Evolutionary conservation across 2,329 filamentous ascomycete genomes (phyloP).

Genomic region (Penicillium psychrosexuale): DNA sequence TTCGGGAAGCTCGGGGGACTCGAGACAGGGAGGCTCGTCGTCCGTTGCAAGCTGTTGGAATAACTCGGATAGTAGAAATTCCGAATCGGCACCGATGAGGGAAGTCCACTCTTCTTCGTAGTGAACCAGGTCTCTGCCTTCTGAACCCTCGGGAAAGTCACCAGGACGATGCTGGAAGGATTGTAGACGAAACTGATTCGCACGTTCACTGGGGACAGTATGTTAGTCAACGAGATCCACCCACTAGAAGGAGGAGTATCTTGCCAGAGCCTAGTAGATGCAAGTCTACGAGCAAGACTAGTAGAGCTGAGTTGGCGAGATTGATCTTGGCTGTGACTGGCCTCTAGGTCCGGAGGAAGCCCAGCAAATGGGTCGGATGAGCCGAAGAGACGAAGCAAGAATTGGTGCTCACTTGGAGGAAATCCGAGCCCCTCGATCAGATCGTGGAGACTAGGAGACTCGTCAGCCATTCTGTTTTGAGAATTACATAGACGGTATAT

Average conservation of each 20-base stretch:
- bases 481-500: neutral
- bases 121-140: neutral
- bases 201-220: neutral
- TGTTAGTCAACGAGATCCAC: neutral
- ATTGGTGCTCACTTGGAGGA: neutral
- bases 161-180: neutral
- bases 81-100: neutral
- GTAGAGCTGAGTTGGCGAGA: neutral
- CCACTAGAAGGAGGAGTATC: neutral
- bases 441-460: neutral
- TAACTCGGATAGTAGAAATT: neutral
- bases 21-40: neutral
- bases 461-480: neutral
- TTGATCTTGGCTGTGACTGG: neutral
- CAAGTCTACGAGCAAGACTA: neutral
- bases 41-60: neutral
- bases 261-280: neutral
- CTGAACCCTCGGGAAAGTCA: neutral
- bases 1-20: neutral
- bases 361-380: slow-evolving; percentile 1
- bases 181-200: neutral
- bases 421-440: slow-evolving; percentile 2
- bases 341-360: neutral
- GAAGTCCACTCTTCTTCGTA: slow-evolving; percentile 4
- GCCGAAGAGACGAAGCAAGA: neutral